Conservation (phyloP, 148 eudicot genomes). For the Drosera capensis region DNA sequence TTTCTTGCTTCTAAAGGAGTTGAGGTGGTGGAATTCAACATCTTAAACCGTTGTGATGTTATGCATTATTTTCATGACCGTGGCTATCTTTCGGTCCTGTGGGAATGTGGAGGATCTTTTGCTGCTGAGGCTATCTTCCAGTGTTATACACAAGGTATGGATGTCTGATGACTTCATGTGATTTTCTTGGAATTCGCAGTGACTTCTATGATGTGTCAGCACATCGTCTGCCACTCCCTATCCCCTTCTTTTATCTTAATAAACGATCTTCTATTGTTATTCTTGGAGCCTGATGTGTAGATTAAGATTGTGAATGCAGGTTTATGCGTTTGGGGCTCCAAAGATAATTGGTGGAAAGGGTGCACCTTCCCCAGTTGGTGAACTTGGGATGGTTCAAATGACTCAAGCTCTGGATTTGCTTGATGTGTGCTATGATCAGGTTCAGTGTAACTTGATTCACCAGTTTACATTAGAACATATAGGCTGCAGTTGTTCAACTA, state of each 20-base stretch:
- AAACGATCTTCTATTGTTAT: not conserved
- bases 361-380: slow-evolving; percentile 96
- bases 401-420: slow-evolving; percentile 72
- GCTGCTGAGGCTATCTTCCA: slow-evolving; percentile 90
- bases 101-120: slow-evolving; percentile 96
- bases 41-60: slow-evolving; percentile 70
- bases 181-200: not conserved
- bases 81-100: slow-evolving; percentile 82
- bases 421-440: slow-evolving; percentile 85
- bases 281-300: not conserved
- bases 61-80: slow-evolving; percentile 83
- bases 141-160: slow-evolving; percentile 81
- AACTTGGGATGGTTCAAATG: slow-evolving; percentile 99
- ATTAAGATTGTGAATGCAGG: slow-evolving; percentile 32
- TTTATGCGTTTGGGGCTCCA: slow-evolving; percentile 89
- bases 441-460: no score
- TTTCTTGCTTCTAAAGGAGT: slow-evolving; percentile 90
- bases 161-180: not conserved
- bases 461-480: no score
- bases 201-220: not conserved
- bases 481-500: not conserved
- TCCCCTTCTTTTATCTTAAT: not conserved
- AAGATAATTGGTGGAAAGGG: slow-evolving; percentile 91
- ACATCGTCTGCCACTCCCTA: not conserved
- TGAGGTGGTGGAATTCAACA: slow-evolving; percentile 88